Evolutionary conservation across 2,329 filamentous ascomycete species (phyloP).

Genomic region (Trichophaea hybrida): DNA sequence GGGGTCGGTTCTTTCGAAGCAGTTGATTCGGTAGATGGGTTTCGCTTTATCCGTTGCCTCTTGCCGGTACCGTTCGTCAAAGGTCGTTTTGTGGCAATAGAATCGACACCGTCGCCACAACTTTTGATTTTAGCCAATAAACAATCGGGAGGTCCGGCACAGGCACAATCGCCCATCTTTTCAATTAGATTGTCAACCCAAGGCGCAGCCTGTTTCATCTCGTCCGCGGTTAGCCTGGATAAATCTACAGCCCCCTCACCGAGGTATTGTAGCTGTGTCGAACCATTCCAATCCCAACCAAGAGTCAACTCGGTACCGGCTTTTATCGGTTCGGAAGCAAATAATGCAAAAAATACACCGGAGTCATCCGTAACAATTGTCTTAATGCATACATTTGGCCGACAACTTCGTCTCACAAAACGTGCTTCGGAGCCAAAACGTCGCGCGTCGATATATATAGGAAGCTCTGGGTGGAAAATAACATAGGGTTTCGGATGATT

Average conservation of each 20-base stretch:
- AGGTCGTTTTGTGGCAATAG: conserved; percentile 12
- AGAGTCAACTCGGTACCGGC: conserved; percentile 53
- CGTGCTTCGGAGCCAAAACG: conserved; percentile 73
- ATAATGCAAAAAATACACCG: conserved; percentile 75
- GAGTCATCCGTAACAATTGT: conserved; percentile 62
- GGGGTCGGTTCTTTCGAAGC: conserved; percentile 14
- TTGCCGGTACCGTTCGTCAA: conserved; percentile 19
- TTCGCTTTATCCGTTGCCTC: conserved; percentile 15
- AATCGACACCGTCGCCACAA: not conserved
- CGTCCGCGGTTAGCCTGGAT: conserved; percentile 35
- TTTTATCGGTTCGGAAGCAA: conserved; percentile 57
- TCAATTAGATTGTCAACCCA: conserved; percentile 26
- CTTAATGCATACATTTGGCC: conserved; percentile 74
- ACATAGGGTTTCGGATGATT: conserved; percentile 52
- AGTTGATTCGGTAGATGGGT: conserved; percentile 14
- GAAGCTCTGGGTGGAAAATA: conserved; percentile 75
- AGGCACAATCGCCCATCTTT: conserved; percentile 26
- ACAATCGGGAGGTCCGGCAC: conserved; percentile 21
- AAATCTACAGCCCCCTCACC: conserved; percentile 15
- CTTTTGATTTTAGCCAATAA: conserved; percentile 19
- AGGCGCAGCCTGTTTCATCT: conserved; percentile 30
- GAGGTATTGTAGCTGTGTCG: conserved; percentile 19
- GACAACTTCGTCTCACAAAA: conserved; percentile 84
- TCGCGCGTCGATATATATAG: conserved; percentile 84
- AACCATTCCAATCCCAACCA: conserved; percentile 41